Percentiles rank a stretch among this genome's conserved stretches.
These are phyloP conservation scores for Agapanthus africanus DNA, from an alignment of 106 monocot genomes.

Conservation along the genomic window DNA sequence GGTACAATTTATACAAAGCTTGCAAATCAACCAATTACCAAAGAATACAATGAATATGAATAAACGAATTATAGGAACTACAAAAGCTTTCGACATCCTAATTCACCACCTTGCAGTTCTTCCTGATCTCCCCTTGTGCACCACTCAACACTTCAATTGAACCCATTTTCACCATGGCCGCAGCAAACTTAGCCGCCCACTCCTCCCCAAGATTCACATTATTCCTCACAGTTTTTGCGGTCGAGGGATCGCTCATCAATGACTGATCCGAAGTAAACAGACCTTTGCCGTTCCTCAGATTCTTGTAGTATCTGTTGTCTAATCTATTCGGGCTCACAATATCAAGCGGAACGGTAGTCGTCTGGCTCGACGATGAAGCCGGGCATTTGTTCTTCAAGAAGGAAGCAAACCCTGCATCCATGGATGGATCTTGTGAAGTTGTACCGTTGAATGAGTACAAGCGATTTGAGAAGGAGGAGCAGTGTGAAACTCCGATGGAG, in stretches of 20 bases:
- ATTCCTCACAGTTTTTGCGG: background rate
- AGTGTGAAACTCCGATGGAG: slow-evolving; percentile 28
- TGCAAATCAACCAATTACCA: too few species aligned
- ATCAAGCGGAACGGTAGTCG: slow-evolving; percentile 23
- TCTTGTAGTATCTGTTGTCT: slow-evolving; percentile 31
- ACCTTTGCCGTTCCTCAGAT: slow-evolving; percentile 6
- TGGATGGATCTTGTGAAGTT: background rate
- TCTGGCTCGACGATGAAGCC: background rate
- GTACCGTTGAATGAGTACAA: slow-evolving; percentile 12
- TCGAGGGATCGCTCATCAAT: slow-evolving; percentile 1
- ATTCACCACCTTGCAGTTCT: slow-evolving; percentile 23
- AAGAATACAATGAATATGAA: too few species aligned
- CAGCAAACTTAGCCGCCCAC: slow-evolving; percentile 21
- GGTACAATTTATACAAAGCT: too few species aligned
- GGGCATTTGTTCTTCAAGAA: slow-evolving; percentile 14
- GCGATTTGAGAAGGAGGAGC: slow-evolving; percentile 18
- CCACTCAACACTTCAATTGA: slow-evolving; percentile 31
- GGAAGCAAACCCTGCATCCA: slow-evolving; percentile 4
- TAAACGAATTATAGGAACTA: too few species aligned
- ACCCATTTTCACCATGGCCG: slow-evolving; percentile 46
- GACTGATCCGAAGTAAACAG: slow-evolving; percentile 33
- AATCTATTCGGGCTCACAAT: slow-evolving; percentile 11
- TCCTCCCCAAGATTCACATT: background rate
- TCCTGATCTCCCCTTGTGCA: slow-evolving; percentile 30
- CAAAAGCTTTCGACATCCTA: too few species aligned